Base-by-base conservation (phyloP, 2,329 filamentous ascomycete genomes). In the Lecanicillium sp. region DNA sequence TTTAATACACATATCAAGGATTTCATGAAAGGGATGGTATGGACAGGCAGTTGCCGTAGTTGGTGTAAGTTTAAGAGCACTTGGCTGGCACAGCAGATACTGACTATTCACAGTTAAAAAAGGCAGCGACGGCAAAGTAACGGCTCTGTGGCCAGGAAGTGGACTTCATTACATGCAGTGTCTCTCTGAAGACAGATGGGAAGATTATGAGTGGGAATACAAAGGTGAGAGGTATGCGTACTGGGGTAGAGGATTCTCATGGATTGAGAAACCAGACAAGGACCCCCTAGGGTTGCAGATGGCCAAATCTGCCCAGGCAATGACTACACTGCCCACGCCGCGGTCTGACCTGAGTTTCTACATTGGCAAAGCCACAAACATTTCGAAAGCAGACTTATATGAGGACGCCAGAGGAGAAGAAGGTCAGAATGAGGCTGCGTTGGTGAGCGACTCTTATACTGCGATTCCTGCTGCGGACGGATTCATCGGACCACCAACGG, bases 141-240 rank as follows among this genome's bases (percentile, higher is more conserved):
- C 61, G 5, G 64, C 62, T 5, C 46, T 62, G 13, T 68, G 62
- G 48, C 58, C 61, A 9, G 65, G 65, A n/a, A 60, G 53, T n/a
- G 61, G 62, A 3, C 53, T 71, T 10, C 67, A 71, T 46, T 68
- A 65, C 43, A 63, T 69, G 35, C 62, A 71, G 40, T 58, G 60
- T 5, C 44, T 71, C 14, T 47, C 48, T 6, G 49, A 49, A 18
- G 43, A 51, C 19, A 37, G 52, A 17, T 53, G 46, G 46, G 49
- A 53, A 33, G 52, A 53, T 22, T 54, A 49, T 17, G 40, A 49
- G 4, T 52, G 50, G 50, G 29, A 14, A 7, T 47, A 48, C 22
- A 39, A 48, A 4, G 33, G 37, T 3, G 46, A 53, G 20, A 41
- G 50, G 9, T 53, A 43, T 33, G 44, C 42, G 2, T 46, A 50